Evolutionary conservation across 2,329 filamentous ascomycete species (phyloP), one percentile per base, ranked within the genome.

Genomic region (Elsinoe perseae): DNA sequence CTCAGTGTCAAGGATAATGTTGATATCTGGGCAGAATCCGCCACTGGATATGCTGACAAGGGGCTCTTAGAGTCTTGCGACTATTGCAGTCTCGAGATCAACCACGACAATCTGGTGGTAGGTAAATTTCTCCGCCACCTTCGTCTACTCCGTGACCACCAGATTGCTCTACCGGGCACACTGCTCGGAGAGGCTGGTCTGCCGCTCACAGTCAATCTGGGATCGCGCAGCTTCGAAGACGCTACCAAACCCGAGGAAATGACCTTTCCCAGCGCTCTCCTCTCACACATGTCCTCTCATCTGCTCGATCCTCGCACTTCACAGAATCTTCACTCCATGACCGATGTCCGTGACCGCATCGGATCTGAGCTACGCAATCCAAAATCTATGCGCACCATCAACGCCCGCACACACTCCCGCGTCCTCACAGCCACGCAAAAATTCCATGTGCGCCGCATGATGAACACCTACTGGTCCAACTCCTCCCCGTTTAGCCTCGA

Each of bases 401-500:
- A 63, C n/a, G 73, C 77, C 1, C 63, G 63, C 2, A 50, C 56
- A 9, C 57, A 54, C 14, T 42, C 48, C 10, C 21, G 27, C 20
- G 9, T 14, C 52, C 59, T 30, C 18, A 56, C 46, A 52, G 3
- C 56, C 2, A 18, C n/a, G 1, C 38, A 42, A 12, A 42, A 42
- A 10, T 9, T 21, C 16, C 21, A 76, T 0, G 71, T 83, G 3
- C 78, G 84, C 12, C 82, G 80, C 66, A 85, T 86, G 81, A 85
- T 89, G 82, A 77, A 77, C 20, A 74, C 80, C 1, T 89, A 88
- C 64, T 86, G 84, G 83, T 77, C 81, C 20, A 88, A 88, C 64
- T 74, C 72, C n/a, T 80, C 79, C 1, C 73, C 75, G 0, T 87
- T 88, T 59, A 79, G 80, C 0, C 73, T 88, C 0, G 83, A 88